Base-by-base conservation (phyloP, 148 eudicot genomes). In the Hydrangea macrophylla region DNA sequence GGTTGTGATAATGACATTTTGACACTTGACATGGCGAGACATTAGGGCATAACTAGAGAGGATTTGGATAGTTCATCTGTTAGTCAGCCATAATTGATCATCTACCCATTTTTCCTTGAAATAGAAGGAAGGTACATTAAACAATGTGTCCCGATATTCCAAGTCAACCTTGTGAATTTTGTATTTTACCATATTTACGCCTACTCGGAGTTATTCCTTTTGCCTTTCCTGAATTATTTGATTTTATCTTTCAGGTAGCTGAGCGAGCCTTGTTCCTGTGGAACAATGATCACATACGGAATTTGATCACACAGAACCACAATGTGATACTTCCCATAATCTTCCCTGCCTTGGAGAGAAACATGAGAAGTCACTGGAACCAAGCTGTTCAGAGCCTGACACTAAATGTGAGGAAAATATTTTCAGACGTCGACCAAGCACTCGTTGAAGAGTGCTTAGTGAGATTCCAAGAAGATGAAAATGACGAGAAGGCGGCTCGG, bases 331-430 rank as follows among this genome's bases (percentile, higher is more conserved):
- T 84, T 28, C 85, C 85, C 8, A 71, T 81, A 9, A 74, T 84
- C 62, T 73, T 81, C 64, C 79, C 83, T 10, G 77, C 88, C 31
- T 58, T 81, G 67, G 88, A 84, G 67, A 76, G 58, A 62, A 84
- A 84, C 56, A 75, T 83, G 12, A 58, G 76, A 55, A 65, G 71
- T 9, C 88, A 84, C 65, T 84, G 88, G 88, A 84, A 81, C 60
- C 88, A 81, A 68, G 88, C 81, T 26, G 85, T 84, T 60, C 82
- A 84, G 36, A 76, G 88, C 67, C 74, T 84, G 73, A 84, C 80
- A 28, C 50, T 76, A 0, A 81, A 78, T 44, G 75, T 78, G 55
- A 82, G 83, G 54, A 84, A 84, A 55, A 55, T 81, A 44, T 81
- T 84, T 31, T 68, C 74, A 40, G 84, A 81, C 57, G 67, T 75